phyloP scores from a whole-genome alignment of 2,329 filamentous ascomycete species.

The Trichoderma sp. region DNA sequence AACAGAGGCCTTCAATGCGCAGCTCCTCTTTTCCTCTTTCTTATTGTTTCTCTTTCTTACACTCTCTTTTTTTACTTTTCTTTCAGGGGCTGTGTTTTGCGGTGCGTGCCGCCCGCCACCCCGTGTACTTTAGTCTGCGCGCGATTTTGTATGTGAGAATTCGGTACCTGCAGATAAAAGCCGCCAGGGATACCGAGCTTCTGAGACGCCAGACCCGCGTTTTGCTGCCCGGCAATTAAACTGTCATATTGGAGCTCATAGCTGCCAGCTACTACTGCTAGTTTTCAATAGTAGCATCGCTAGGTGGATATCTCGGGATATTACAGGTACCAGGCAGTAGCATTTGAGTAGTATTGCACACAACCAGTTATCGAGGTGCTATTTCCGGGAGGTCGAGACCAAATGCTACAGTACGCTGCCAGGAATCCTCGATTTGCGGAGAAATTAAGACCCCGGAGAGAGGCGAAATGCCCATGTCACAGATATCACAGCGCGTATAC shows the following conservation, averaged over 20 bases:
- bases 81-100: not conserved
- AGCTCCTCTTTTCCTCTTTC: not conserved
- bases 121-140: not conserved
- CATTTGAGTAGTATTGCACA: not conserved
- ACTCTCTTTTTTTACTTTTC: not conserved
- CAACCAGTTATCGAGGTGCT: not conserved
- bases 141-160: not conserved
- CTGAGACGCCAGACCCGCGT: not conserved
- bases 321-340: not conserved
- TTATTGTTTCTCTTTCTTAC: not conserved
- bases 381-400: not conserved
- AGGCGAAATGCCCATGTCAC: not conserved
- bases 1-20: slow-evolving; percentile 7
- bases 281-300: not conserved
- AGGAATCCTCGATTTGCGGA: not conserved
- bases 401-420: slow-evolving; percentile 21
- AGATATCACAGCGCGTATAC: not conserved
- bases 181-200: not conserved
- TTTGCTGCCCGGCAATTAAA: not conserved
- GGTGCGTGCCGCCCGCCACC: not conserved
- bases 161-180: not conserved
- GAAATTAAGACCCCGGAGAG: not conserved
- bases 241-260: not conserved
- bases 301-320: not conserved
- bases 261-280: not conserved